Percentiles rank a stretch among this genome's conserved stretches.
phyloP scores from a whole-genome alignment of 345 rosid species.

The Arabidopsis suecica region DNA sequence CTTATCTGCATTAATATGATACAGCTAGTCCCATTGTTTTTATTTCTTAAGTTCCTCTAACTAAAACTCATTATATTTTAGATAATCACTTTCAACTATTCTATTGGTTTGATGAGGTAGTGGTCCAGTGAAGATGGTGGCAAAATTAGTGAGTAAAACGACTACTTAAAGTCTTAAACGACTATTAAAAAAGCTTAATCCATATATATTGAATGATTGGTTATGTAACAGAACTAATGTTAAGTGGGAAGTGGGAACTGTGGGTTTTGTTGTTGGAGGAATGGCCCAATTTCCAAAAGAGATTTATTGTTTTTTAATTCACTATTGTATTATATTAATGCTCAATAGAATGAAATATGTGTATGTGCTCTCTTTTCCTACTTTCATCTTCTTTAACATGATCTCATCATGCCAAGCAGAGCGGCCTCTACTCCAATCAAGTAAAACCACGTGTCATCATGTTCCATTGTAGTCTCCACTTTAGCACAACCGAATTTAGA shows the following conservation, averaged over 20 bases:
- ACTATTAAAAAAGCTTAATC: conserved; percentile 21
- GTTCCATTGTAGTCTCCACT: conserved; percentile 22
- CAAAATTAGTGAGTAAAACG: conserved; percentile 20
- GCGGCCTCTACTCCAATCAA: conserved; percentile 58
- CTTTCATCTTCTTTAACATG: conserved; percentile 51
- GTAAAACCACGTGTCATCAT: conserved; percentile 47
- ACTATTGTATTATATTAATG: conserved; percentile 2
- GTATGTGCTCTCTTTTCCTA: conserved; percentile 32
- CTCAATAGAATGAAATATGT: conserved; percentile 28
- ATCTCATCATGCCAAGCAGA: conserved; percentile 57
- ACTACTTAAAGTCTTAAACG: background rate
- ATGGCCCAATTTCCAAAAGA: conserved; percentile 98
- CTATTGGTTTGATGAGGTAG: conserved; percentile 33
- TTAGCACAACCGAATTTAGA: background rate
- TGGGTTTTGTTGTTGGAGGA: conserved; percentile 47
- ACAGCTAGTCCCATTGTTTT: background rate
- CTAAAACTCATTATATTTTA: background rate
- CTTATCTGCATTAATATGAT: background rate
- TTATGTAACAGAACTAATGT: conserved; percentile 26
- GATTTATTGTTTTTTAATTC: conserved; percentile 55
- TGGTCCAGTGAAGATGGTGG: conserved; percentile 38
- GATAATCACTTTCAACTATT: conserved; percentile 34
- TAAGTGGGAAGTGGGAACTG: conserved; percentile 30
- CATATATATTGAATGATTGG: conserved; percentile 34
- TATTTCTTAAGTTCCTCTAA: background rate